Evolutionary conservation across 345 rosid species (phyloP).

Genomic region (Aurinia saxatilis): DNA sequence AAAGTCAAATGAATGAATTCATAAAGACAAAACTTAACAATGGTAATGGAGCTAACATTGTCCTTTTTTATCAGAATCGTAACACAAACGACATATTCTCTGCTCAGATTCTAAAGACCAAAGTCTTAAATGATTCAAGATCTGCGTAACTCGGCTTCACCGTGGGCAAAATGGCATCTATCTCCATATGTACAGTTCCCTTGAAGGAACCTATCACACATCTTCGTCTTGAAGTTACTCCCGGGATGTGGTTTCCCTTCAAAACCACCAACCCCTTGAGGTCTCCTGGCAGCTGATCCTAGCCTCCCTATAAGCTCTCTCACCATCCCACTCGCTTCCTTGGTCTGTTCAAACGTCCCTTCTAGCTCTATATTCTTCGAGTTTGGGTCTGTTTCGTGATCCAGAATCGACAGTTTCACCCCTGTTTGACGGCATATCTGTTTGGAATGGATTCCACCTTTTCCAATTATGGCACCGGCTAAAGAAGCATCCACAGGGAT

Average conservation of each 20-base stretch:
- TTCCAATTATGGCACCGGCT: constrained; percentile 82
- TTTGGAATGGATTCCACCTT: constrained; percentile 71
- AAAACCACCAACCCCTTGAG: constrained; percentile 26
- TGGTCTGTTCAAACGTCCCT: constrained; percentile 81
- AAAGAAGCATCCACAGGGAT: constrained; percentile 81
- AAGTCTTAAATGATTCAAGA: constrained; percentile 15
- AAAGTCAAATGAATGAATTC: too few species aligned
- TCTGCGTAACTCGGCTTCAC: constrained; percentile 61
- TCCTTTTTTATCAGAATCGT: background rate
- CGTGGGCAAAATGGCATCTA: constrained; percentile 90
- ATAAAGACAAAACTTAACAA: background rate
- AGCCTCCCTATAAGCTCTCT: constrained; percentile 56
- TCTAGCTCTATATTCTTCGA: constrained; percentile 73
- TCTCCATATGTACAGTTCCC: constrained; percentile 87
- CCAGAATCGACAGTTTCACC: constrained; percentile 59
- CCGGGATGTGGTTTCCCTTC: constrained; percentile 39
- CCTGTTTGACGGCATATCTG: constrained; percentile 80
- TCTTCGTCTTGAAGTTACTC: constrained; percentile 72
- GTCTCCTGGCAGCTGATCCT: constrained; percentile 24
- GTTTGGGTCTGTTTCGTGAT: constrained; percentile 61
- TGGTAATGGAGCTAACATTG: background rate
- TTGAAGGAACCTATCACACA: constrained; percentile 66
- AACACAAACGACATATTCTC: background rate
- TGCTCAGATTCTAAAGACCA: background rate
- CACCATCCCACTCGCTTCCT: constrained; percentile 75